These are phyloP conservation scores for Colletotrichum theobromicola DNA, from an alignment of 2,329 filamentous ascomycete genomes.

Conservation along the genomic window DNA sequence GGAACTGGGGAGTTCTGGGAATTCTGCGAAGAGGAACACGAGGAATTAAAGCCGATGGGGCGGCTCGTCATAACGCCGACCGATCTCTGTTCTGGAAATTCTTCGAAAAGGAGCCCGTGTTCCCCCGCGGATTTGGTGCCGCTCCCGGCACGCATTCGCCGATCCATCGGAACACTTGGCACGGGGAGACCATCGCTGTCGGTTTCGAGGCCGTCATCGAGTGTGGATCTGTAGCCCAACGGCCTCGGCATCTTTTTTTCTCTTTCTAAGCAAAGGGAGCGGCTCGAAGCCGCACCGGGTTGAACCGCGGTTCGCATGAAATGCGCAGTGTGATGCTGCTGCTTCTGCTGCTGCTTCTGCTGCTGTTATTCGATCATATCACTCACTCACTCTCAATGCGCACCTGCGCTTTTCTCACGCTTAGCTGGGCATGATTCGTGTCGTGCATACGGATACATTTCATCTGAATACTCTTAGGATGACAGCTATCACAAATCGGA, in stretches of 20 bases:
- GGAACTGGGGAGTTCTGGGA: no score
- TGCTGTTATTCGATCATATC: not conserved
- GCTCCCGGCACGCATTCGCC: not conserved
- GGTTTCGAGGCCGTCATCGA: not conserved
- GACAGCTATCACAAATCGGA: not conserved
- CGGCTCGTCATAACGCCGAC: conserved; percentile 9
- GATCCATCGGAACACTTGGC: not conserved
- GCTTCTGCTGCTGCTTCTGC: not conserved
- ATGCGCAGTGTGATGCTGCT: not conserved
- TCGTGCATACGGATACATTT: not conserved
- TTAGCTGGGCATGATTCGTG: not conserved
- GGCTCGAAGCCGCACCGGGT: not conserved
- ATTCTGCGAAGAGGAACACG: no score
- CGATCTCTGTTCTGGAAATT: not conserved
- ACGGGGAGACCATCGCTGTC: not conserved
- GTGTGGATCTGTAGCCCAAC: not conserved
- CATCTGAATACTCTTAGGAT: not conserved
- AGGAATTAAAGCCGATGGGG: conserved; percentile 2
- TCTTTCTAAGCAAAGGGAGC: not conserved
- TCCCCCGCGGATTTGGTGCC: not conserved
- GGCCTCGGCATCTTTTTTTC: not conserved
- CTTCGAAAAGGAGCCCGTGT: not conserved
- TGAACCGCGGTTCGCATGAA: not conserved
- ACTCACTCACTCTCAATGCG: not conserved
- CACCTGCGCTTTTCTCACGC: not conserved